phyloP scores from a whole-genome alignment of 2,329 filamentous ascomycete species.

The Plectosphaerella sp. region DNA sequence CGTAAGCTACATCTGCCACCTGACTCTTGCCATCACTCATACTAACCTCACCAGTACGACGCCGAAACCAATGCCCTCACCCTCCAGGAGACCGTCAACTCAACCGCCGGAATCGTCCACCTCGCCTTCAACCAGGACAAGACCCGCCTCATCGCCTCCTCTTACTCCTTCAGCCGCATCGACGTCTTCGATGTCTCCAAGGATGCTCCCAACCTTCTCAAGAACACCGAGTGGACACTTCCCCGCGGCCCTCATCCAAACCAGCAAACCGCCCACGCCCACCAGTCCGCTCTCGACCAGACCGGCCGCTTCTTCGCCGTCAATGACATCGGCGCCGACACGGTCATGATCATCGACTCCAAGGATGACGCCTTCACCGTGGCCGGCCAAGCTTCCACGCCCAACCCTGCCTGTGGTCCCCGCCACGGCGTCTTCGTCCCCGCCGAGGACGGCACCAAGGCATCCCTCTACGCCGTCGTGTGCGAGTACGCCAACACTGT shows the following conservation, averaged over 20 bases:
- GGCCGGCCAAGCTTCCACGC: slow-evolving; percentile 24
- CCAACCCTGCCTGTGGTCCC: slow-evolving; percentile 37
- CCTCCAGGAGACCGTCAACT: slow-evolving; percentile 19
- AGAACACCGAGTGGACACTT: slow-evolving; percentile 28
- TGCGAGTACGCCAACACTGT: slow-evolving; percentile 42
- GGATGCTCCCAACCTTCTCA: slow-evolving; percentile 30
- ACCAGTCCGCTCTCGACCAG: slow-evolving; percentile 44
- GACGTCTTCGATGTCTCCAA: slow-evolving; percentile 41
- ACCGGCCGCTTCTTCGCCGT: slow-evolving; percentile 44
- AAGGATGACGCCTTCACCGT: slow-evolving; percentile 33
- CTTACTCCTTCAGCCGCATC: slow-evolving; percentile 34
- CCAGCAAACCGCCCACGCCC: slow-evolving; percentile 33
- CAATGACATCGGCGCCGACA: slow-evolving; percentile 45
- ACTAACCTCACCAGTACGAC: slow-evolving; percentile 21
- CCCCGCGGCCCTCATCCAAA: slow-evolving; percentile 24
- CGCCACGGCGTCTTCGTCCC: slow-evolving; percentile 46
- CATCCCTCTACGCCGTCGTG: slow-evolving; percentile 41
- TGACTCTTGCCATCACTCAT: not conserved
- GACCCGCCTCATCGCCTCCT: slow-evolving; percentile 39
- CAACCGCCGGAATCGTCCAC: slow-evolving; percentile 39
- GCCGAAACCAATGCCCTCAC: slow-evolving; percentile 21
- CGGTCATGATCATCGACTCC: slow-evolving; percentile 40
- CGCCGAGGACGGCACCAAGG: slow-evolving; percentile 15
- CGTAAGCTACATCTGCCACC: slow-evolving; percentile 5
- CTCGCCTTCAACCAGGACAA: slow-evolving; percentile 40